Conservation (phyloP, 2,329 filamentous ascomycete genomes). For the Calonectria pseudoreteaudii region DNA sequence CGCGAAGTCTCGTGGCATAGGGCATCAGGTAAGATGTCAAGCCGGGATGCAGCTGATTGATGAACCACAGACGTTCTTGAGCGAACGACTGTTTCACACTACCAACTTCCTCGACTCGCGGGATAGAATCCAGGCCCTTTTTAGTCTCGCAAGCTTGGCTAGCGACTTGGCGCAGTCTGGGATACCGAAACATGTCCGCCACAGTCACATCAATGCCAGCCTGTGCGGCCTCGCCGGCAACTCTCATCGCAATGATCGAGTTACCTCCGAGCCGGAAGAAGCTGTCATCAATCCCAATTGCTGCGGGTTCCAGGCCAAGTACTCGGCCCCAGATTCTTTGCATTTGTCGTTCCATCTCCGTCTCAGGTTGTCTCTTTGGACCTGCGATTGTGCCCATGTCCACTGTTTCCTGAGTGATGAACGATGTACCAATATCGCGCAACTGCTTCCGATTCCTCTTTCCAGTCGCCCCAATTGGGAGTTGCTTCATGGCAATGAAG, state of each 20-base stretch:
- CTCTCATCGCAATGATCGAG: conserved; percentile 61
- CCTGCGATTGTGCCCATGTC: conserved; percentile 35
- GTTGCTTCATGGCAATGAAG: conserved; percentile 9
- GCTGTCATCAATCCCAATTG: conserved; percentile 56
- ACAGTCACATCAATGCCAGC: conserved; percentile 20
- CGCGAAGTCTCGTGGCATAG: background rate
- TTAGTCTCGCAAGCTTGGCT: background rate
- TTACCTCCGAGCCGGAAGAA: conserved; percentile 64
- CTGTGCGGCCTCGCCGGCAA: conserved; percentile 42
- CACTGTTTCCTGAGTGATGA: conserved; percentile 50
- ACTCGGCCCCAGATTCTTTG: conserved; percentile 51
- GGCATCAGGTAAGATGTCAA: background rate
- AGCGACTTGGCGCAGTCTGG: background rate
- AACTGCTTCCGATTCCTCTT: conserved; percentile 31
- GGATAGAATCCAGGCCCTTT: background rate
- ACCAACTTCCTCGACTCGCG: background rate
- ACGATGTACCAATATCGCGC: conserved; percentile 10
- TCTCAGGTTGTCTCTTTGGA: conserved; percentile 11
- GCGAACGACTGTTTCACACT: background rate
- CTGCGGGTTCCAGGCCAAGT: conserved; percentile 45
- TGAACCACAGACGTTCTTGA: background rate
- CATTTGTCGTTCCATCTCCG: conserved; percentile 36
- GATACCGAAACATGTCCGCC: conserved; percentile 25
- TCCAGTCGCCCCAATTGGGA: conserved; percentile 29
- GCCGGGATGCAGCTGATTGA: background rate